A percentile compares a stretch with the other conserved stretches of the same genome.
These are phyloP conservation scores for Colletotrichum sp. DNA, from an alignment of 2,329 filamentous ascomycete species.

Conservation along the genomic window DNA sequence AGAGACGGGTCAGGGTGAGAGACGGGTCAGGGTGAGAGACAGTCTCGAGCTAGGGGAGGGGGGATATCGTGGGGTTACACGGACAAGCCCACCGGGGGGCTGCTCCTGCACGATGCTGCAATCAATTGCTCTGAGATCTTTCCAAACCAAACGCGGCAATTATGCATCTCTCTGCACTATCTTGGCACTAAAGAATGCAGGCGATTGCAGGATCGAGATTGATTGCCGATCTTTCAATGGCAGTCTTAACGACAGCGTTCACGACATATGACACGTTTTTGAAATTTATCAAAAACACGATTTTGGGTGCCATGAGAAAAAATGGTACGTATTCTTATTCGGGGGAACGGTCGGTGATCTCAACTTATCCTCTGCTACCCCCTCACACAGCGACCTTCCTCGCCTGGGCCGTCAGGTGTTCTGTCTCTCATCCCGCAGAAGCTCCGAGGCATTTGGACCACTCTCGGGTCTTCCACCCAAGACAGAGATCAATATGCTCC, in stretches of 20 bases:
- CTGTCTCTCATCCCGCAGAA: not conserved
- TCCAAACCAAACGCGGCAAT: not conserved
- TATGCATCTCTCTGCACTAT: not conserved
- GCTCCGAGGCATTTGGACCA: not conserved
- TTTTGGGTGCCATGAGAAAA: not conserved
- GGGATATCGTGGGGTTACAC: not conserved
- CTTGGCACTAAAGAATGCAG: not conserved
- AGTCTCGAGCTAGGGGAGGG: not conserved
- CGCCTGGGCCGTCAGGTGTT: not conserved
- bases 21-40: not conserved
- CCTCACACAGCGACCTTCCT: not conserved
- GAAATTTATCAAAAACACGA: not conserved
- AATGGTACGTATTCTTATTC: not conserved
- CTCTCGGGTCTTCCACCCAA: not conserved
- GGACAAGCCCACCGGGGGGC: not conserved
- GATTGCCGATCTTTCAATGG: not conserved
- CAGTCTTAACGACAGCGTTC: not conserved
- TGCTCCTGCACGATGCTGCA: conserved; percentile 12
- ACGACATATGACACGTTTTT: not conserved
- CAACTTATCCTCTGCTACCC: not conserved
- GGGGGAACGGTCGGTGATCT: not conserved
- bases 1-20: not conserved
- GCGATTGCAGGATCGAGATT: not conserved
- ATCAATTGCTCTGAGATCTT: not conserved
- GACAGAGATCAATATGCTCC: not conserved